These are phyloP conservation scores for Tuber calosporum DNA, from an alignment of 495 filamentous ascomycete species.

Conservation along the genomic window DNA sequence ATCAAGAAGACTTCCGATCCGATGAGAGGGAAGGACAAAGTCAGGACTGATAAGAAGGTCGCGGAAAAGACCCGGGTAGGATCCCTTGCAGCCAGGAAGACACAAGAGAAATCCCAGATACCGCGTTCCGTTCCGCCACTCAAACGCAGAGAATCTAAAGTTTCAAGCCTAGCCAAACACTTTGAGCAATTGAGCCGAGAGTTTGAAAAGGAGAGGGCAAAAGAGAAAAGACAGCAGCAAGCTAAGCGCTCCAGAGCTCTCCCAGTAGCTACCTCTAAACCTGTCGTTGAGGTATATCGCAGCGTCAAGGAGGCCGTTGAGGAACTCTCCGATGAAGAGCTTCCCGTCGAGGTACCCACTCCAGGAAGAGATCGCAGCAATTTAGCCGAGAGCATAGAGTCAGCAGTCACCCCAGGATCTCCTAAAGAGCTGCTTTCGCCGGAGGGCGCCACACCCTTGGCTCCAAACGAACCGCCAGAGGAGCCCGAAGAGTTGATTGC, in stretches of 20 bases:
- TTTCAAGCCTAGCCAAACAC: slow-evolving; percentile 83
- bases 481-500: slow-evolving; percentile 21
- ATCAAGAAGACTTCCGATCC: slow-evolving; percentile 42
- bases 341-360: slow-evolving; percentile 36
- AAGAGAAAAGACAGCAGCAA: slow-evolving; percentile 72
- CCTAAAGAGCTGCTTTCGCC: slow-evolving; percentile 26
- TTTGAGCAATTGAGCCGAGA: slow-evolving; percentile 95
- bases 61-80: slow-evolving; percentile 50
- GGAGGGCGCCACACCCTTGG: slow-evolving; percentile 8
- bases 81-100: slow-evolving; percentile 32
- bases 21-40: slow-evolving; percentile 36
- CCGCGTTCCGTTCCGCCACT: slow-evolving; percentile 64
- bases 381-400: slow-evolving; percentile 40
- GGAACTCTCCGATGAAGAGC: slow-evolving; percentile 60
- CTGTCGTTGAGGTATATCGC: slow-evolving; percentile 90
- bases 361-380: slow-evolving; percentile 42
- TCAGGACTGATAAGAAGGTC: slow-evolving; percentile 58
- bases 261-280: slow-evolving; percentile 84
- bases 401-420: slow-evolving; percentile 29
- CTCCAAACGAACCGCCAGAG: slow-evolving; percentile 19
- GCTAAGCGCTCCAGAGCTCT: slow-evolving; percentile 76
- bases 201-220: slow-evolving; percentile 88
- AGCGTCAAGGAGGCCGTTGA: slow-evolving; percentile 89
- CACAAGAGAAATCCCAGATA: slow-evolving; percentile 61
- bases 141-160: slow-evolving; percentile 57